A percentile compares a stretch with the other conserved stretches of the same genome.
Conservation (phyloP, 768 basidiomycete genomes). For the Dentipellis fragilis region DNA sequence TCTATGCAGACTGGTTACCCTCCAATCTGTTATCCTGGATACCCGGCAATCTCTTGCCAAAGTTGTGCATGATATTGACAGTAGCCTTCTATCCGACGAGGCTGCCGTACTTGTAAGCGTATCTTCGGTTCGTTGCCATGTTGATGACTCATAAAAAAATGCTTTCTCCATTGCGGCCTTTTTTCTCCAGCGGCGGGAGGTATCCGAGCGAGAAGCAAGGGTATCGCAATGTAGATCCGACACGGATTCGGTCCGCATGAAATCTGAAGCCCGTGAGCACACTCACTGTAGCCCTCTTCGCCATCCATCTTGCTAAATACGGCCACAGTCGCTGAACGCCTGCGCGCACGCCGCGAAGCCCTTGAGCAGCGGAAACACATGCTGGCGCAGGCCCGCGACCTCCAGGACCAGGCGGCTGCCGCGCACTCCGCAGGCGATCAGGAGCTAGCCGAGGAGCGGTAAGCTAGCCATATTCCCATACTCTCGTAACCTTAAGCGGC, state of each 20-base stretch:
- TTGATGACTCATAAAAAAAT: not conserved
- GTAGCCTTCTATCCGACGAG: slow-evolving; percentile 24
- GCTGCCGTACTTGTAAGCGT: slow-evolving; percentile 3
- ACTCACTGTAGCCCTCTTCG: slow-evolving; percentile 14
- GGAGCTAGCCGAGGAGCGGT: slow-evolving; percentile 25
- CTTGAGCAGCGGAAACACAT: not conserved
- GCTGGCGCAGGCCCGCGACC: not conserved
- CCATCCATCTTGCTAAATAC: slow-evolving; percentile 4
- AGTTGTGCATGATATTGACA: slow-evolving; percentile 38
- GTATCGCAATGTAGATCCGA: slow-evolving; percentile 29
- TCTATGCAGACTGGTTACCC: slow-evolving; percentile 34
- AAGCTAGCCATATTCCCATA: slow-evolving; percentile 1
- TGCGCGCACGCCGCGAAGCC: slow-evolving; percentile 30
- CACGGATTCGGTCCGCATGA: slow-evolving; percentile 18
- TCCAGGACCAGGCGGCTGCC: not conserved
- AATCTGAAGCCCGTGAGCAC: slow-evolving; percentile 31
- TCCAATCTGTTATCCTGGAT: slow-evolving; percentile 44
- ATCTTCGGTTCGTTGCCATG: not conserved
- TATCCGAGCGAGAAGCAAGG: slow-evolving; percentile 52
- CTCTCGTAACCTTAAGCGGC: slow-evolving; percentile 1
- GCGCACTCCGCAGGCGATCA: slow-evolving; percentile 11
- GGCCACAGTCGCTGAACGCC: slow-evolving; percentile 30
- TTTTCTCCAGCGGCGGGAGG: slow-evolving; percentile 50
- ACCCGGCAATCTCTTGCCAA: slow-evolving; percentile 38
- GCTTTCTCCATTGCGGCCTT: slow-evolving; percentile 14